phyloP scores from a whole-genome alignment of 2,329 filamentous ascomycete genomes.

The Ceratocystis diversiconidia region DNA sequence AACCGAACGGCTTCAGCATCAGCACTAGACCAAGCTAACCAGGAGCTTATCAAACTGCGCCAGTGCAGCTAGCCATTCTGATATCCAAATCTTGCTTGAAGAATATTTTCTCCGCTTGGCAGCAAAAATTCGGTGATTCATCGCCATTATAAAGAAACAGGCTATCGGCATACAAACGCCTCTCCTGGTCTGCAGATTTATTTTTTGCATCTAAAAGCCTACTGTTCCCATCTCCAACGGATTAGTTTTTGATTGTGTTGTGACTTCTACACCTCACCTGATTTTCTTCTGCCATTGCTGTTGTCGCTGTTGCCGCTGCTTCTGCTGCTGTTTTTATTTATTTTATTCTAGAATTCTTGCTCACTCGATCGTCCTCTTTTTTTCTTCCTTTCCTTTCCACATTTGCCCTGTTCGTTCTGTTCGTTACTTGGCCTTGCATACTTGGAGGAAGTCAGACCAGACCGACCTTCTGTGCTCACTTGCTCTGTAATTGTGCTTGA shows the following conservation, averaged over 20 bases:
- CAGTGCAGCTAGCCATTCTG: neutral
- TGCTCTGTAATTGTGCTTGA: slow-evolving; percentile 5
- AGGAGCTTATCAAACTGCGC: slow-evolving; percentile 1
- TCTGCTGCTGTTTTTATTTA: no score
- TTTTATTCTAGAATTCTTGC: neutral
- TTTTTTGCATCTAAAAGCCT: neutral
- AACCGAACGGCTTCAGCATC: neutral
- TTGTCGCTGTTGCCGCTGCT: no score
- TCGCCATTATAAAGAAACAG: neutral
- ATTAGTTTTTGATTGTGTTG: neutral
- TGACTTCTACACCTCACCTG: neutral
- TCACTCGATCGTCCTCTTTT: neutral
- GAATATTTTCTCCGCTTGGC: neutral
- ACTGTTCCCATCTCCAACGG: neutral
- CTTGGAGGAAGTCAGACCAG: neutral
- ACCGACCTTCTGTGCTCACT: neutral
- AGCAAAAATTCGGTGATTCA: neutral
- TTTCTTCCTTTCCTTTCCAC: neutral
- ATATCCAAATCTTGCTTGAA: neutral
- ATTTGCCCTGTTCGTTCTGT: neutral
- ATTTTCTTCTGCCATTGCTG: neutral
- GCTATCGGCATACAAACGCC: neutral
- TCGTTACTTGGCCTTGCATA: neutral
- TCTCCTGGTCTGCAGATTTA: neutral
- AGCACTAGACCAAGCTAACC: neutral